A percentile compares a stretch with the other conserved stretches of the same genome.
Evolutionary conservation across 2,329 filamentous ascomycete species (phyloP).

Genomic region (Colletotrichum tanaceti): DNA sequence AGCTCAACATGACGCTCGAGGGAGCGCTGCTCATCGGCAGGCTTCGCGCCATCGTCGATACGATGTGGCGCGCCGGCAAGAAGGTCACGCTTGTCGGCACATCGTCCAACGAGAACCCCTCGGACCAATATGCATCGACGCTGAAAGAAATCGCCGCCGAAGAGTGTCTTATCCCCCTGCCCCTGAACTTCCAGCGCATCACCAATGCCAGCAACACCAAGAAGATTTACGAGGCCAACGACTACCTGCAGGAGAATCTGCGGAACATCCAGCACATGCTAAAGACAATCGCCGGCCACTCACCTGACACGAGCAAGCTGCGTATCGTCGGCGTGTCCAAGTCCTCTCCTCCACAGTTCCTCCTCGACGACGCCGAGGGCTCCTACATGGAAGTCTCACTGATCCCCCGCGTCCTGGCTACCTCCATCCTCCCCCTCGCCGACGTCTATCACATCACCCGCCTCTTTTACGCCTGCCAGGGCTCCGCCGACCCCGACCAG

Average conservation of each 20-base stretch:
- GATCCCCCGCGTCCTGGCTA: conserved; percentile 32
- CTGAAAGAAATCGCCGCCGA: conserved; percentile 53
- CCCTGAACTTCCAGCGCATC: conserved; percentile 44
- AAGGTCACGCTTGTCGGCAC: conserved; percentile 85
- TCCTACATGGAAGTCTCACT: conserved; percentile 42
- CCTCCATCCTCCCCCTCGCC: conserved; percentile 52
- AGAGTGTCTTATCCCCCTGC: conserved; percentile 53
- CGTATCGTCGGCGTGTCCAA: conserved; percentile 34
- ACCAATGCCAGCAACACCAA: conserved; percentile 40
- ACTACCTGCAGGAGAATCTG: conserved; percentile 59
- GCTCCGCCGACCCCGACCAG: conserved; percentile 21
- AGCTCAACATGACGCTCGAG: conserved; percentile 76
- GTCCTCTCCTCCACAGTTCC: conserved; percentile 34
- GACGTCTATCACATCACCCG: conserved; percentile 55
- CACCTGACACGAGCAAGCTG: conserved; percentile 37
- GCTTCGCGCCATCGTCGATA: conserved; percentile 77
- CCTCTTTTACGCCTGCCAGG: conserved; percentile 38
- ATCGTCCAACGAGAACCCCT: conserved; percentile 66
- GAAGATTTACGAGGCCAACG: conserved; percentile 45
- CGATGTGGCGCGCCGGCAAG: conserved; percentile 76
- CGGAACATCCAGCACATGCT: conserved; percentile 61
- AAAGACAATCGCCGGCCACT: conserved; percentile 49
- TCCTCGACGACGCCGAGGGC: conserved; percentile 31
- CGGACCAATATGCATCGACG: conserved; percentile 55
- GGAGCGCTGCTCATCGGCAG: conserved; percentile 76